These are phyloP conservation scores for Saturnispora silvae DNA, from an alignment of 805 yeast genomes.

Conservation along the genomic window DNA sequence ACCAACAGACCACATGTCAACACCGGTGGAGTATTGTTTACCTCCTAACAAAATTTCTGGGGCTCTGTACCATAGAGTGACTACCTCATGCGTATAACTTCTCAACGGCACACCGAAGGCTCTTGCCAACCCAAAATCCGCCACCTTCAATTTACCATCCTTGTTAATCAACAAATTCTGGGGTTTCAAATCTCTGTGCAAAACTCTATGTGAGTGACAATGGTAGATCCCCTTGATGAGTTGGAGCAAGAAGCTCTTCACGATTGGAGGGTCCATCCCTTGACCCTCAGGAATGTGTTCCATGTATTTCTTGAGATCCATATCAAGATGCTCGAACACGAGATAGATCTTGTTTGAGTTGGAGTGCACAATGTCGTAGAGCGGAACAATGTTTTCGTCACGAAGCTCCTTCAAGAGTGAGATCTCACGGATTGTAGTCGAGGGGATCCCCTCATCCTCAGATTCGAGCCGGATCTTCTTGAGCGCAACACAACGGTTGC, in stretches of 20 bases:
- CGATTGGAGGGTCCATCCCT: conserved; percentile 82
- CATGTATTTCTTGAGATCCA: conserved; percentile 95
- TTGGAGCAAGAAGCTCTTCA: conserved; percentile 88
- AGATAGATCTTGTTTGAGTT: conserved; percentile 86
- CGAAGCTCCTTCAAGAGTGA: conserved; percentile 87
- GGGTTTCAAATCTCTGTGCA: conserved; percentile 94
- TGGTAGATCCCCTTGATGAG: conserved; percentile 82
- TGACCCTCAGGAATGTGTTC: conserved; percentile 86
- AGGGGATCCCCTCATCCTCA: conserved; percentile 97
- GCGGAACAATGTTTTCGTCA: conserved; percentile 85
- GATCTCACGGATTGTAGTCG: conserved; percentile 95
- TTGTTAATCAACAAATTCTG: conserved; percentile 90
- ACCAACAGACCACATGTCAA: conserved; percentile 98
- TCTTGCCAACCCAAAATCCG: conserved; percentile 91
- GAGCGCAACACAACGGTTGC: conserved; percentile 89
- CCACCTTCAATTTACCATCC: conserved; percentile 85
- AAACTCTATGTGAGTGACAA: conserved; percentile 88
- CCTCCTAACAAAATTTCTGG: conserved; percentile 96
- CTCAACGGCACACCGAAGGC: conserved; percentile 96
- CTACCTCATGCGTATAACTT: conserved; percentile 96
- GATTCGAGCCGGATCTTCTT: conserved; percentile 92
- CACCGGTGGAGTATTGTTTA: conserved; percentile 94
- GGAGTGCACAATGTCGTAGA: conserved; percentile 90
- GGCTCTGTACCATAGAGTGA: conserved; percentile 94
- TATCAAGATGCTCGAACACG: conserved; percentile 87